Evolutionary conservation across 768 basidiomycete species (phyloP).

Genomic region (Galerina sulciceps): DNA sequence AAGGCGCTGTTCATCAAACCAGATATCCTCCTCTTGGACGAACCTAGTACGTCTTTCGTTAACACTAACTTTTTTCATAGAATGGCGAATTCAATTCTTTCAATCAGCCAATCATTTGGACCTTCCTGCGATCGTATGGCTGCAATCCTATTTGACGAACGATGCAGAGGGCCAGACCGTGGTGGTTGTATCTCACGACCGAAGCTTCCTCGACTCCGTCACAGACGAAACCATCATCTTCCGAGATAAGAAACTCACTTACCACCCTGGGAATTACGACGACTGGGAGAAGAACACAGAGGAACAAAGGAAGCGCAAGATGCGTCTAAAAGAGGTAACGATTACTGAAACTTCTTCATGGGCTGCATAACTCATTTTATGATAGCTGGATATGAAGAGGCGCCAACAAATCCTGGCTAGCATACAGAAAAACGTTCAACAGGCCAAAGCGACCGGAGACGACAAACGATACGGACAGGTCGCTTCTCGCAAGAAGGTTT

Average conservation of each 20-base stretch:
- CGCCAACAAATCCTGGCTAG: conserved; percentile 52
- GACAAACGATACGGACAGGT: conserved; percentile 60
- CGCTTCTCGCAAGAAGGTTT: conserved; percentile 56
- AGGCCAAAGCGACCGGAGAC: conserved; percentile 62
- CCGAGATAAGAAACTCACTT: conserved; percentile 51
- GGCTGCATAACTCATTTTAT: background rate
- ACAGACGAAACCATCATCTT: conserved; percentile 68
- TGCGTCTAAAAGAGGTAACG: conserved; percentile 44
- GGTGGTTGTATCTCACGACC: conserved; percentile 71
- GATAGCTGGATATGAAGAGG: conserved; percentile 37
- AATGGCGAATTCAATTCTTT: background rate
- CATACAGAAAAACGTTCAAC: conserved; percentile 53
- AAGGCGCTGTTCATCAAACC: conserved; percentile 58
- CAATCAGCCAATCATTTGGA: conserved; percentile 51
- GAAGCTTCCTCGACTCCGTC: conserved; percentile 61
- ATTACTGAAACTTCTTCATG: background rate
- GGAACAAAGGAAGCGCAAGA: conserved; percentile 48
- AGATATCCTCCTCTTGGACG: conserved; percentile 64
- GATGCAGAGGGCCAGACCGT: conserved; percentile 47
- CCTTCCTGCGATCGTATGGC: conserved; percentile 55
- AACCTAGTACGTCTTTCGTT: conserved; percentile 39
- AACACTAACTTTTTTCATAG: background rate
- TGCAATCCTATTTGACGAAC: conserved; percentile 52
- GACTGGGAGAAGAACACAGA: conserved; percentile 51
- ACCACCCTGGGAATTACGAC: conserved; percentile 61